A percentile compares a stretch with the other conserved stretches of the same genome.
phyloP scores from a whole-genome alignment of 306 rosid genomes.

The Pterocarpus santalinus region DNA sequence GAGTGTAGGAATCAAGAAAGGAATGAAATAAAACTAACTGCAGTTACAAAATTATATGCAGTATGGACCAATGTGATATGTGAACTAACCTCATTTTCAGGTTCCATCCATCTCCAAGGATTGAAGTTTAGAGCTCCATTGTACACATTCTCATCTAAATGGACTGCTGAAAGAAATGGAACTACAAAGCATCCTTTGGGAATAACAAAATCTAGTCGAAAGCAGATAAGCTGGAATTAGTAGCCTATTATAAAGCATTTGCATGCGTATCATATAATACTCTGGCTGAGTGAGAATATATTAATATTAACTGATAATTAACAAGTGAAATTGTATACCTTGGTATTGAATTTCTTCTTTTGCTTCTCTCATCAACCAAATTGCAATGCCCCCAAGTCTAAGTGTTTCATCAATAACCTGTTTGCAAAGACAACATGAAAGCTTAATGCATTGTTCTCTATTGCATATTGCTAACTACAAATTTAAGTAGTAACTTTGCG shows the following conservation, averaged over 20 bases:
- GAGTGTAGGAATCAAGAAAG: background rate
- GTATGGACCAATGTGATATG: background rate
- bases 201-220: conserved; percentile 69
- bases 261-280: background rate
- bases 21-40: background rate
- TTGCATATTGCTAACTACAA: background rate
- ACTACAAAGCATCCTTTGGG: conserved; percentile 94
- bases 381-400: conserved; percentile 91
- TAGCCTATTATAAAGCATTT: background rate
- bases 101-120: conserved; percentile 98
- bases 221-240: conserved; percentile 31
- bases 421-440: conserved; percentile 29
- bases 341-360: conserved; percentile 81
- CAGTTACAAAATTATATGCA: background rate
- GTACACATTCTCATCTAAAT: conserved; percentile 83
- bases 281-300: background rate
- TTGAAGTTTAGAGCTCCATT: conserved; percentile 73
- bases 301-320: background rate
- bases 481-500: background rate
- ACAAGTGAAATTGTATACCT: conserved; percentile 52
- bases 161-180: conserved; percentile 96
- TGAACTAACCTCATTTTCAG: conserved; percentile 71
- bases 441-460: background rate
- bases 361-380: conserved; percentile 96
- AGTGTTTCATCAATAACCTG: conserved; percentile 96